Evolutionary conservation across 495 filamentous ascomycete species (phyloP), one percentile per base, ranked within the genome.

Genomic region (Talaromyces ruber): DNA sequence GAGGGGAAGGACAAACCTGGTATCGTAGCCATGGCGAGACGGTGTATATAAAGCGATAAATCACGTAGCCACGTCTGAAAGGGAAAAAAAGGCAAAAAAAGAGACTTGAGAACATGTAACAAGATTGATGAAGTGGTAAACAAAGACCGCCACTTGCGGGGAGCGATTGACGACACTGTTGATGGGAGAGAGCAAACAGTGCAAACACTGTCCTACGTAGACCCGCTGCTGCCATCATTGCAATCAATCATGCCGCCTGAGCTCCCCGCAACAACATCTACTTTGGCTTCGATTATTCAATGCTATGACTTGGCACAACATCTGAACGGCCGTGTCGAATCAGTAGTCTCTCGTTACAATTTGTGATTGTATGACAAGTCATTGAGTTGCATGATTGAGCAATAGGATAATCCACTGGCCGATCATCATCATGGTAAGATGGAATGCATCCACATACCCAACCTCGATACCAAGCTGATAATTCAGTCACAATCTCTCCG

Each of bases 401-500:
- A 28, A 34, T n/a, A 18, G 22, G 8, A 53, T 24, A 21, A 6
- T 18, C 18, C 45, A 26, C 26, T 50, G 16, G 25, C 39, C 34
- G 39, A 39, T 59, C 25, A 34, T 37, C 45, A 50, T 11, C 37
- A 60, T 60, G 58, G 58, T 60, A 60, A 21, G 56, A 59, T 7
- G 12, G 21, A 37, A 22, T 45, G 18, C 47, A 52, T 26, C 16
- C 51, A 54, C 11, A 28, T n/a, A 25, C 22, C 26, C 51, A 28
- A 54, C 11, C 16, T 18, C 51, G 26, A 28, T 16, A 2, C 51
- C 11, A 45, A 28, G 34, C 58, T 60, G 21, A 45, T 22, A 32
- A 45, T 18, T 50, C 62, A 96, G 94, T 97, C 94, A 69, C 94
- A 98, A 91, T 97, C 93, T 63, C 84, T 98, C 68, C 91, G 95